A percentile compares a stretch with the other conserved stretches of the same genome.
These are phyloP conservation scores for Yamadazyma nakazawae DNA, from an alignment of 805 yeast species.

Conservation along the genomic window DNA sequence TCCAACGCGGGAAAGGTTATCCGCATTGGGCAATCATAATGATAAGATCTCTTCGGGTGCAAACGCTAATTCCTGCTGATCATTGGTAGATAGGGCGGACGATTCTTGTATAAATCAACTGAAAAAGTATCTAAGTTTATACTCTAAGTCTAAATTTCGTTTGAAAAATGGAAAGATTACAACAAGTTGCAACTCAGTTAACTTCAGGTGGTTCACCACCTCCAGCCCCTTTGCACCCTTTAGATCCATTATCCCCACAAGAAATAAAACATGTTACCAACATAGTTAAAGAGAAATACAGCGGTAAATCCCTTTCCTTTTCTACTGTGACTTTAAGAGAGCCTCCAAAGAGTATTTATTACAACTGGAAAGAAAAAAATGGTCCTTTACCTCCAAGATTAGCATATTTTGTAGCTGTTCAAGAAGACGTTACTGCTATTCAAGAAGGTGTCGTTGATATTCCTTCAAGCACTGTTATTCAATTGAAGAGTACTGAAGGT, in stretches of 20 bases:
- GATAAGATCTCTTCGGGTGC: background rate
- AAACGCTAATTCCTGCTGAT: background rate
- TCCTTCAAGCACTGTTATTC: constrained; percentile 43
- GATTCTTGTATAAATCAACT: no score
- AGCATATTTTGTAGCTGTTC: constrained; percentile 63
- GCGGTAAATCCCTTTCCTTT: constrained; percentile 48
- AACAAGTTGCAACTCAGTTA: constrained; percentile 60
- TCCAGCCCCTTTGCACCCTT: constrained; percentile 57
- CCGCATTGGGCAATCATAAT: background rate
- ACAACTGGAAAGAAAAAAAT: constrained; percentile 60
- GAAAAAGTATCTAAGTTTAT: no score
- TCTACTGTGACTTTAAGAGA: constrained; percentile 70
- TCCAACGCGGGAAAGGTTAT: background rate
- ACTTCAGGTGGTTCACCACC: constrained; percentile 54
- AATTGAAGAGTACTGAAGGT: constrained; percentile 49
- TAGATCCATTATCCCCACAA: constrained; percentile 64
- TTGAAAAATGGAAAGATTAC: constrained; percentile 56
- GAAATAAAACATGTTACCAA: constrained; percentile 61
- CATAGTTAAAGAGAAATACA: constrained; percentile 47
- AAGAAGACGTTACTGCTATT: constrained; percentile 56
- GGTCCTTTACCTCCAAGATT: constrained; percentile 67
- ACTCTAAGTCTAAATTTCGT: background rate
- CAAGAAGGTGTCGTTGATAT: constrained; percentile 71
- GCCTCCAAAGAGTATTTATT: constrained; percentile 61
- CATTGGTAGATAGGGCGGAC: background rate